Base-by-base conservation (phyloP, 2,329 filamentous ascomycete genomes). In the Pseudogymnoascus sp. region DNA sequence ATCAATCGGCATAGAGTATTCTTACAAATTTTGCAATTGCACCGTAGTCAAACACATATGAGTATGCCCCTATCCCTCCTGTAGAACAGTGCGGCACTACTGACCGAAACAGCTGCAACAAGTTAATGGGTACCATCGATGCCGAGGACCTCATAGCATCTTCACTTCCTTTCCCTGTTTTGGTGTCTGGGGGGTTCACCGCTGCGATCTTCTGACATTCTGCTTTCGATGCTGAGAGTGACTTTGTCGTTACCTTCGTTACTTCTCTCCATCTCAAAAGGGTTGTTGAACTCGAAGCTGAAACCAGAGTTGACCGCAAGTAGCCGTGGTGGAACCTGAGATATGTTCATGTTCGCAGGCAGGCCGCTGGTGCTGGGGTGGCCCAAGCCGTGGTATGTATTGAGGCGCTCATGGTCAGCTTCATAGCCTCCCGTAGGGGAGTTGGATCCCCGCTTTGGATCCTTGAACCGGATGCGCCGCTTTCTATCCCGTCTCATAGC, bases 291-390 rank as follows among this genome's bases (percentile, higher is more conserved):
- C 50, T 56, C 50, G n/a, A 56, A 56, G 26, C 16, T 56, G 16
- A 56, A 56, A 56, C 50, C 50, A 56, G 29, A 33, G 26, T 56
- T 56, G n/a, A 56, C 50, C 33, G 50, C 50, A 56, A 56, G 50
- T 56, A 56, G 29, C 1, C 50, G 50, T 33, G 50, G 50, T 5
- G 50, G 50, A 33, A 56, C 50, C n/a, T 33, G 50, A 33, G 50
- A 56, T 56, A 56, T 13, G 3, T 56, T 33, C 50, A 56, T 33
- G 29, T 56, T 21, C 10, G 50, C 50, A 56, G 50, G 50, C 26
- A 56, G 29, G 29, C 50, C 50, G n/a, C 26, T 56, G 16, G 50
- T 21, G 50, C 16, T 56, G 16, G 29, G 50, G 21, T 3, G 29
- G 11, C 50, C 10, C 33, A 29, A 33, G 26, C 50, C 10, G 33